Evolutionary conservation across 164 flowering plant genomes (phyloP), one percentile per base, ranked within the genome.

Genomic region (Tetrastigma voinierianum): DNA sequence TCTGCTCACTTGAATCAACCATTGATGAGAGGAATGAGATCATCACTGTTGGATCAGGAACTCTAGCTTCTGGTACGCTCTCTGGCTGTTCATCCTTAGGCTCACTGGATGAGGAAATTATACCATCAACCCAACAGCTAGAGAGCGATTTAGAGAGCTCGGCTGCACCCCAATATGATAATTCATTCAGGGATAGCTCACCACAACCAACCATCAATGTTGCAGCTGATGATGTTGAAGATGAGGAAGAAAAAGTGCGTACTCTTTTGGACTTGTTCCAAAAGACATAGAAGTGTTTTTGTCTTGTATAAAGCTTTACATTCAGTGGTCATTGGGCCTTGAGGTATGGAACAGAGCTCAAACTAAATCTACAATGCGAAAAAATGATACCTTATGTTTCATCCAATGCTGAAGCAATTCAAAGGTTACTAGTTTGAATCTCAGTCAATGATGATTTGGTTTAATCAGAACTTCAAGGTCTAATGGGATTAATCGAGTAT

Each of bases 11-110:
- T 0, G 87, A 80, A 15, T 72, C 91, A 52, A 79, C 81, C 24
- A 71, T 86, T 10, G 88, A 89, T 46, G 94, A 89, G 73, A 51
- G 74, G 60, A 96, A 90, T 70, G 96, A 90, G 70, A 82, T 73
- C 11, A 68, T 73, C 8, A 91, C 96, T 25, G 79, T 91, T 47
- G 90, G 74, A 47, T 90, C 97, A 0, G 89, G 82, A 20, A 88
- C 93, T 9, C 44, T 91, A 57, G 40, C 6, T 3, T 32, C 40
- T 32, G 40, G 40, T 32, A 32, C 40, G 0, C 40, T 32, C 6
- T 90, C 98, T 23, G 80, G 79, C 24, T 71, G 86, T 67, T 83
- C 92, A 32, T 90, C 93, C 15, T 56, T 67, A 15, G 84, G 67
- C 56, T 78, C 96, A 15, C 67, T 81, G 66, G 72, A 75, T 62